Conservation (phyloP, 192 early-diverging fungal species). For the Entomortierella lignicola region DNA sequence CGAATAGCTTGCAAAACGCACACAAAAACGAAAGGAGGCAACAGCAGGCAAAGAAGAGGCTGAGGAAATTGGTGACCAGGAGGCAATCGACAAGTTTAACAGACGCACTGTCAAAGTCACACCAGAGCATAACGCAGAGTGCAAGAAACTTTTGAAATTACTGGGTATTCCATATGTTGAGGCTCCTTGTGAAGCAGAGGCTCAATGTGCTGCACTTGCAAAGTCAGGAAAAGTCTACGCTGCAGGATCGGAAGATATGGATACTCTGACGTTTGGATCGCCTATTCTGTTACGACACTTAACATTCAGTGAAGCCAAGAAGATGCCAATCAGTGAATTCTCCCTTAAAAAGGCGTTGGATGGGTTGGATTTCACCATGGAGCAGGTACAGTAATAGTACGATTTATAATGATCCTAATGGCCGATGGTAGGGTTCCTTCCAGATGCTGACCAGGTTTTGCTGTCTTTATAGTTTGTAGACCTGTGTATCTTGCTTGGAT, state of each 20-base stretch:
- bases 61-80: slow-evolving; percentile 78
- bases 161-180: slow-evolving; percentile 96
- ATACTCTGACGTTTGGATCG: slow-evolving; percentile 93
- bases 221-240: slow-evolving; percentile 90
- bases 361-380: slow-evolving; percentile 80
- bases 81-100: slow-evolving; percentile 87
- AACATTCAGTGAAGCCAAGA: slow-evolving; percentile 90
- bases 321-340: slow-evolving; percentile 93
- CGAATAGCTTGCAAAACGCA: slow-evolving; percentile 74
- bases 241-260: slow-evolving; percentile 98
- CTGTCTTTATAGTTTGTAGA: slow-evolving; percentile 86
- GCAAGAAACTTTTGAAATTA: slow-evolving; percentile 83
- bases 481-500: slow-evolving; percentile 95
- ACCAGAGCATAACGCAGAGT: slow-evolving; percentile 93
- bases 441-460: neutral
- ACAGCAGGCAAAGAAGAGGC: slow-evolving; percentile 76
- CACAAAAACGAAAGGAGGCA: slow-evolving; percentile 78
- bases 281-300: slow-evolving; percentile 92
- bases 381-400: slow-evolving; percentile 66
- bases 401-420: too few relatives aligned
- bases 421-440: too few relatives aligned
- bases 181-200: slow-evolving; percentile 98
- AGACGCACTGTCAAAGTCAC: slow-evolving; percentile 93
- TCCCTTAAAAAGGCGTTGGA: slow-evolving; percentile 82
- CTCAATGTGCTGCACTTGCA: slow-evolving; percentile 95